Base-by-base conservation (phyloP, 179 eudicot genomes). In the Patellifolia procumbens region DNA sequence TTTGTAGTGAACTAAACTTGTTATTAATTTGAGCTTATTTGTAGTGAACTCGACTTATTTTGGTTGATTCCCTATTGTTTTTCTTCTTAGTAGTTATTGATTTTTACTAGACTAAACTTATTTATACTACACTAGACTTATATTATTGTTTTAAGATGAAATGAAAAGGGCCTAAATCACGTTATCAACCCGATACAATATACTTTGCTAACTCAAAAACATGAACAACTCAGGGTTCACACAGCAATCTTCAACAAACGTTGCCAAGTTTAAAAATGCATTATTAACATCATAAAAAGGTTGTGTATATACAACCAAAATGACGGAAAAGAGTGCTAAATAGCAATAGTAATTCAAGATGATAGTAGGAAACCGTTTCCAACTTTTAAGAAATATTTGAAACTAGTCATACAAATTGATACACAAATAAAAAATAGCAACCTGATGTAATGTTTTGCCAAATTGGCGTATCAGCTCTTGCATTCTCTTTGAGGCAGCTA, bases 381-480 rank as follows among this genome's bases (percentile, higher is more conserved):
- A 22, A 66, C 20, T 24, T 5, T 37, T n/a, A 72, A 53, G 15
- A 24, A 19, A 5, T n/a, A 34, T 16, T 51, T 2, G 22, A 45
- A 69, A 19, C 2, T 12, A 58, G 7, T 13, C 19, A 17, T 22
- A 17, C 20, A 35, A 35, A 48, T 16, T 24, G 22, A 29, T n/a
- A 34, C 3, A 11, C 15, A 7, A n/a, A 39, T 39, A 7, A 65
- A 42, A 20, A 55, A 76, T 2, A 67, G 55, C 26, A 19, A 85
- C 97, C 97, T 91, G 92, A 76, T 83, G 87, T 35, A 95, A 73
- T 76, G 90, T 85, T 49, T 81, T 78, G n/a, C 86, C 86, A 78
- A 90, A 91, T 70, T 91, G 97, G 69, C 93, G 91, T 83, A 91
- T 90, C 37, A 95, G 88, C 63, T 91, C 97, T 77, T 90, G 97